A percentile compares a stretch with the other conserved stretches of the same genome.
Conservation (phyloP, 169 alveolate species). For the Plasmodium inui region DNA sequence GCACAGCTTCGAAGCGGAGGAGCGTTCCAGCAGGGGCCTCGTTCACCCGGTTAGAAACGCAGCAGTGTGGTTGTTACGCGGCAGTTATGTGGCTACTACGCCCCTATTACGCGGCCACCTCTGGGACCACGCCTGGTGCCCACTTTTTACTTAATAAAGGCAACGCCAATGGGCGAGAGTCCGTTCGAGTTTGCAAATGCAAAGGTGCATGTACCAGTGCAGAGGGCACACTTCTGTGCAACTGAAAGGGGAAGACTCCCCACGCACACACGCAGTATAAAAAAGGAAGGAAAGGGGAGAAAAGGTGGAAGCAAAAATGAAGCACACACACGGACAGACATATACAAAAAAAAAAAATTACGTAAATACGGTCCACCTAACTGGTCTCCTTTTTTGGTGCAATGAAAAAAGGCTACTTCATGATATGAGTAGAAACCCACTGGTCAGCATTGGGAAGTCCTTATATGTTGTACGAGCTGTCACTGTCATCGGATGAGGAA, state of each 20-base stretch:
- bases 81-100: too few relatives aligned
- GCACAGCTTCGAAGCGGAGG: neutral
- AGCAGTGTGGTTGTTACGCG: neutral
- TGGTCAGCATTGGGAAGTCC: neutral
- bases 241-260: neutral
- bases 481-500: slow-evolving; percentile 59
- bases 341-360: neutral
- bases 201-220: neutral
- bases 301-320: neutral
- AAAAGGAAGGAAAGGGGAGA: neutral
- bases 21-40: neutral
- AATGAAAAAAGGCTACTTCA: neutral
- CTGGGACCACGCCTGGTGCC: neutral
- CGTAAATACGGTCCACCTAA: neutral
- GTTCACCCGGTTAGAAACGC: neutral
- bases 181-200: slow-evolving; percentile 6
- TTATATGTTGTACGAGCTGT: slow-evolving; percentile 60
- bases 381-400: neutral
- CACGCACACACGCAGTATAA: neutral
- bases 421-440: neutral
- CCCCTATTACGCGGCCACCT: neutral
- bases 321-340: neutral
- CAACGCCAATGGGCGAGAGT: neutral
- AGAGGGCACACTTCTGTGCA: neutral
- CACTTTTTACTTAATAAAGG: neutral